Evolutionary conservation across 371 early-diverging fungal species (phyloP).

Genomic region (Mucor indicus): DNA sequence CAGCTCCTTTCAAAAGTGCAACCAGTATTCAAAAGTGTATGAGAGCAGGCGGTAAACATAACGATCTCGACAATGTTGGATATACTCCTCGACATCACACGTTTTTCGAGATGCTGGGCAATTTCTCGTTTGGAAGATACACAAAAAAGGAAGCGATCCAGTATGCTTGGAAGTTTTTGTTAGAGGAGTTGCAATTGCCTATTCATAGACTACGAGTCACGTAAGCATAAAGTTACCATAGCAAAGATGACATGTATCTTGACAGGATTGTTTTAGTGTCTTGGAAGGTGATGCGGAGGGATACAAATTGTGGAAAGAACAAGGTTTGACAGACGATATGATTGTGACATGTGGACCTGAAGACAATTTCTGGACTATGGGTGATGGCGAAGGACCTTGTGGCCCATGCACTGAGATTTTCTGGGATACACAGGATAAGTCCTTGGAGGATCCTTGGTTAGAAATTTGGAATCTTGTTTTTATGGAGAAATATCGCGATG

Average conservation of each 20-base stretch:
- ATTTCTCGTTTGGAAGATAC: constrained; percentile 76
- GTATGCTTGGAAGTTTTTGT: constrained; percentile 72
- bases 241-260: background rate
- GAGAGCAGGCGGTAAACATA: constrained; percentile 82
- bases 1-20: constrained; percentile 60
- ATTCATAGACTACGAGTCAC: constrained; percentile 61
- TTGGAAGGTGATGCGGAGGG: constrained; percentile 66
- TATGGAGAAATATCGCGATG: constrained; percentile 68
- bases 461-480: constrained; percentile 89
- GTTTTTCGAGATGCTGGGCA: constrained; percentile 85
- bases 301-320: constrained; percentile 62
- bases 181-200: constrained; percentile 62
- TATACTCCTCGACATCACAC: constrained; percentile 79
- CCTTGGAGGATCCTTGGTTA: constrained; percentile 59
- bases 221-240: constrained; percentile 31
- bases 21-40: constrained; percentile 75
- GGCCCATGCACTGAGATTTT: constrained; percentile 83
- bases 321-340: constrained; percentile 58
- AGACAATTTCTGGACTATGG: constrained; percentile 87
- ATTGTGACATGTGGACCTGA: constrained; percentile 58
- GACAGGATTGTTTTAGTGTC: constrained; percentile 38
- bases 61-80: constrained; percentile 81
- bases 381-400: constrained; percentile 81
- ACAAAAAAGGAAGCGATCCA: constrained; percentile 59
- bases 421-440: constrained; percentile 67